phyloP scores from a whole-genome alignment of 306 rosid species.

The Abrus precatorius region DNA sequence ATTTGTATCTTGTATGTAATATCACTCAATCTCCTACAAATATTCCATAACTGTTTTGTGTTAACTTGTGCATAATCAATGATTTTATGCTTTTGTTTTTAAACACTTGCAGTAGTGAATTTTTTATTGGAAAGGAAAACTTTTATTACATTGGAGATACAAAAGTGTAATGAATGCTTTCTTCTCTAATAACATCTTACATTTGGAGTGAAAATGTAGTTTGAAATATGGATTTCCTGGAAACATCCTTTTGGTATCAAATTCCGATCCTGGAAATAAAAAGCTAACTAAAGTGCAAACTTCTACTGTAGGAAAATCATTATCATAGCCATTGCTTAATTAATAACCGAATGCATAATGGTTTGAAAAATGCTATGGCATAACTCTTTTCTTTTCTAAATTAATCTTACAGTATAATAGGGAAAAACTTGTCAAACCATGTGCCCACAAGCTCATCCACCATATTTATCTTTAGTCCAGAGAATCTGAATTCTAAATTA shows the following conservation, averaged over 20 bases:
- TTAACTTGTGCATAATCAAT: slow-evolving; percentile 4
- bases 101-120: too few species aligned
- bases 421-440: slow-evolving; percentile 8
- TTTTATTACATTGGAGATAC: too few species aligned
- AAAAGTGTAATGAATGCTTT: too few species aligned
- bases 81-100: background rate
- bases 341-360: slow-evolving; percentile 1
- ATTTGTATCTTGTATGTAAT: slow-evolving; percentile 80
- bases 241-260: background rate
- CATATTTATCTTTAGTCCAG: background rate
- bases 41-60: slow-evolving; percentile 35
- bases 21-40: slow-evolving; percentile 7
- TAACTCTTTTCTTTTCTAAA: background rate
- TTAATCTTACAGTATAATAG: slow-evolving; percentile 12
- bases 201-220: background rate
- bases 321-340: background rate
- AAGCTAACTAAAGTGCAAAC: background rate
- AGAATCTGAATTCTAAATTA: slow-evolving; percentile 9
- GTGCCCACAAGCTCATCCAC: background rate
- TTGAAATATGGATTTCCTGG: slow-evolving; percentile 4
- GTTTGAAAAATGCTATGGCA: slow-evolving; percentile 23
- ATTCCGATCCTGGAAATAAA: background rate
- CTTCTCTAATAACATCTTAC: too few species aligned
- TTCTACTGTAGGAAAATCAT: background rate
- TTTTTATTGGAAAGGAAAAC: too few species aligned